phyloP scores from a whole-genome alignment of 805 yeast genomes.

The Kazachstania kunashirensis region DNA sequence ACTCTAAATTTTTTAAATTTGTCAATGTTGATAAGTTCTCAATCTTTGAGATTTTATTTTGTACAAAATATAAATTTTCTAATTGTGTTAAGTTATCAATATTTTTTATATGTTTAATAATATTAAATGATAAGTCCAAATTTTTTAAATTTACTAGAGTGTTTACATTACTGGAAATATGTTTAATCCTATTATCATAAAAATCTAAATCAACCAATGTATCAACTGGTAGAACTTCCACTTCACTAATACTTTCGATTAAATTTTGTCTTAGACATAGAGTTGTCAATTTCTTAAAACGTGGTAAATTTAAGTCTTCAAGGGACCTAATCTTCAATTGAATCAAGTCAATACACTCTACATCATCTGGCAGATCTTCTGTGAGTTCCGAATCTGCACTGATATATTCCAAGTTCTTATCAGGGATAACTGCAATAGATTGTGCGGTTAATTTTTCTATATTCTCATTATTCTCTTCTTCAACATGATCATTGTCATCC shows the following conservation, averaged over 20 bases:
- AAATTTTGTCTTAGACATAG: slow-evolving; percentile 79
- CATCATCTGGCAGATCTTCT: slow-evolving; percentile 44
- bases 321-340: slow-evolving; percentile 61
- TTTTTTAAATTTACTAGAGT: slow-evolving; percentile 45
- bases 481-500: too few relatives aligned
- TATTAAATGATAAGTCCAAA: slow-evolving; percentile 84
- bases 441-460: not conserved
- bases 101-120: slow-evolving; percentile 76
- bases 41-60: slow-evolving; percentile 70
- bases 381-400: slow-evolving; percentile 65
- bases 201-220: slow-evolving; percentile 70
- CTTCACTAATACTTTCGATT: slow-evolving; percentile 59
- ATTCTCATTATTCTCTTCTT: not conserved
- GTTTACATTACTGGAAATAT: slow-evolving; percentile 63
- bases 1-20: slow-evolving; percentile 60
- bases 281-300: slow-evolving; percentile 48
- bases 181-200: slow-evolving; percentile 85
- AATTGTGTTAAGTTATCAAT: slow-evolving; percentile 52
- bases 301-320: slow-evolving; percentile 46
- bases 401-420: slow-evolving; percentile 38
- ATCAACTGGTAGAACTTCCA: slow-evolving; percentile 49
- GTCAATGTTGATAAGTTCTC: slow-evolving; percentile 50
- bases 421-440: slow-evolving; percentile 9
- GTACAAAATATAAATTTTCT: slow-evolving; percentile 73
- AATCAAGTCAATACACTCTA: slow-evolving; percentile 51